Evolutionary conservation across 495 filamentous ascomycete species (phyloP).

Genomic region (Parmelia sp.): DNA sequence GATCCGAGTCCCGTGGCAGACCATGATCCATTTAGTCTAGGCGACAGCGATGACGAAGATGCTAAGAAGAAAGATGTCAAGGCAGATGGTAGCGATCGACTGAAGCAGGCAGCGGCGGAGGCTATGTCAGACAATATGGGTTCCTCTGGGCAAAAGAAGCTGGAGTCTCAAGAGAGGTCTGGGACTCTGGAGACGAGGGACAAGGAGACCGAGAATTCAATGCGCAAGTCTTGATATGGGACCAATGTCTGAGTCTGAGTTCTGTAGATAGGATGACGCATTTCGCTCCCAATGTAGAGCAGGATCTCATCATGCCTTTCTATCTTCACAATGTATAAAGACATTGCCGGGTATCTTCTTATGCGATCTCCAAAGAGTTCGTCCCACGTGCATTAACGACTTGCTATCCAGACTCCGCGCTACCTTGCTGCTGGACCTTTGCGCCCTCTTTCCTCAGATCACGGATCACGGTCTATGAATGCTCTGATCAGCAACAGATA

Average conservation of each 20-base stretch:
- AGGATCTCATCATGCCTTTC: neutral
- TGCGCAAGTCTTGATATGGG: slow-evolving; percentile 29
- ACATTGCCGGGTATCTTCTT: slow-evolving; percentile 3
- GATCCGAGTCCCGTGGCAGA: slow-evolving; percentile 84
- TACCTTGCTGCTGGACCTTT: slow-evolving; percentile 16
- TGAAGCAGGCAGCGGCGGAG: slow-evolving; percentile 66
- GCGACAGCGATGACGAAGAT: slow-evolving; percentile 95
- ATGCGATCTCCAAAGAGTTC: neutral
- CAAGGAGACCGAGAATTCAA: slow-evolving; percentile 39
- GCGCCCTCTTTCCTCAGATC: slow-evolving; percentile 59
- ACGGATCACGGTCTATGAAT: slow-evolving; percentile 59
- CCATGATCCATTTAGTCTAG: slow-evolving; percentile 92
- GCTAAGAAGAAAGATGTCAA: slow-evolving; percentile 58
- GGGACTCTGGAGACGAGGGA: slow-evolving; percentile 39
- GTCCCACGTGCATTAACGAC: neutral
- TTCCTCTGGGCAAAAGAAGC: slow-evolving; percentile 25
- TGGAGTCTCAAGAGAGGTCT: slow-evolving; percentile 32
- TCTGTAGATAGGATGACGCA: slow-evolving; percentile 10
- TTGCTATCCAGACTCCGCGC: slow-evolving; percentile 12
- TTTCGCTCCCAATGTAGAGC: neutral
- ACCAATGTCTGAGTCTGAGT: neutral
- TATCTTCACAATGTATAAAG: no score
- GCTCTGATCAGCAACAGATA: slow-evolving; percentile 1
- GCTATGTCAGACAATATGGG: slow-evolving; percentile 49
- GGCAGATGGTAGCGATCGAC: slow-evolving; percentile 58